Evolutionary conservation across 495 filamentous ascomycete species (phyloP).

Genomic region (Pseudoneurospora amorphoporcata): DNA sequence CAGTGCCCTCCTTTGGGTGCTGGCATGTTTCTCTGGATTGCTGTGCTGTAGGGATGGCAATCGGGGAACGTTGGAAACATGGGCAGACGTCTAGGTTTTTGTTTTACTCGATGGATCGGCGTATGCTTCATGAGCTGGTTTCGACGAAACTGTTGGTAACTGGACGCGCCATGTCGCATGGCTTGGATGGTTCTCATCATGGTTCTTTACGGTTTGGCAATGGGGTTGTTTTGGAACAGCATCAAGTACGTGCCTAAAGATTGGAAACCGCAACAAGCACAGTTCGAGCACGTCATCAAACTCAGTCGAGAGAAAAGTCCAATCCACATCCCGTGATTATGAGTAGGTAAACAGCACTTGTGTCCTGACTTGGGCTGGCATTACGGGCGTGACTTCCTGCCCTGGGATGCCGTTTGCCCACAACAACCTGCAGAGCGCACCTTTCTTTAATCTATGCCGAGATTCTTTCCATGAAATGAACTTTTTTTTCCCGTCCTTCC

Average conservation of each 20-base stretch:
- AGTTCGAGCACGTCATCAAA: not conserved
- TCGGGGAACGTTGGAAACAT: not conserved
- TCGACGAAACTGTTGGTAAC: not conserved
- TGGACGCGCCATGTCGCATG: not conserved
- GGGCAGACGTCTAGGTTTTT: not conserved
- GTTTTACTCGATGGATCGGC: not conserved
- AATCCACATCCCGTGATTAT: not conserved
- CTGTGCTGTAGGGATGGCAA: not conserved
- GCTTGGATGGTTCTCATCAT: not conserved
- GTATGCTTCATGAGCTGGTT: not conserved
- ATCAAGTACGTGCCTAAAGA: not conserved
- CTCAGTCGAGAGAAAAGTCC: not conserved
- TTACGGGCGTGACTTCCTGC: not conserved
- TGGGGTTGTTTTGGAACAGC: not conserved
- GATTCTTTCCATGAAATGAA: not conserved
- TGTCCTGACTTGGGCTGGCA: not conserved
- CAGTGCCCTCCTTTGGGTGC: not conserved
- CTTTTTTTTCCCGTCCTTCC: not conserved
- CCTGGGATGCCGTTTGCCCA: not conserved
- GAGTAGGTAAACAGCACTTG: not conserved
- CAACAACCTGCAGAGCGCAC: not conserved
- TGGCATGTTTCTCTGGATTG: not conserved
- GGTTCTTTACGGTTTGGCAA: not conserved
- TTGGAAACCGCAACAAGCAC: not conserved
- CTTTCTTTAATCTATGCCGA: not conserved